A percentile compares a stretch with the other conserved stretches of the same genome.
Conservation (phyloP, 805 yeast genomes). For the Metschnikowia borealis region DNA sequence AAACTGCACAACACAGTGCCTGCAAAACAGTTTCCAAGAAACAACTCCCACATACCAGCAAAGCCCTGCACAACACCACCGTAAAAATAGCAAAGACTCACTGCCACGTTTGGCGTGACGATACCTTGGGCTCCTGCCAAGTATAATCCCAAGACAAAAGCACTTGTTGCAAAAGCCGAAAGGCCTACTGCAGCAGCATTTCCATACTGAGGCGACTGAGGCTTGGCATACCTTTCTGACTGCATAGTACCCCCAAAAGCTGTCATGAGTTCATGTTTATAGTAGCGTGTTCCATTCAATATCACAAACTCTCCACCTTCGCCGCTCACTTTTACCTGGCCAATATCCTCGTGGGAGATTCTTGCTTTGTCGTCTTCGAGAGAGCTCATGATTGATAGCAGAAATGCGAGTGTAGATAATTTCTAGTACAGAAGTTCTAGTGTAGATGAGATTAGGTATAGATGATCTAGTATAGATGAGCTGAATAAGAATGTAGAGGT, state of each 20-base stretch:
- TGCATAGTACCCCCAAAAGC: slow-evolving; percentile 62
- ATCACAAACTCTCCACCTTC: slow-evolving; percentile 40
- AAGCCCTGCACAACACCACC: slow-evolving; percentile 49
- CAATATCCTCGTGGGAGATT: neutral
- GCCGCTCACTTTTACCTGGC: slow-evolving; percentile 16
- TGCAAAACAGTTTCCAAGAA: slow-evolving; percentile 54
- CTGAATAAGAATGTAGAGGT: no score
- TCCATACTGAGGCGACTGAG: slow-evolving; percentile 33
- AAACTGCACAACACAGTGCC: slow-evolving; percentile 49
- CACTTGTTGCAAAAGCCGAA: slow-evolving; percentile 44
- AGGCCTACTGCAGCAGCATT: slow-evolving; percentile 56
- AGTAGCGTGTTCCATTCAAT: slow-evolving; percentile 41
- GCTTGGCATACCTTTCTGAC: slow-evolving; percentile 43
- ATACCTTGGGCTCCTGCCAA: slow-evolving; percentile 47
- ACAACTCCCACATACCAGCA: slow-evolving; percentile 50
- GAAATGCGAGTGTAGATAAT: neutral
- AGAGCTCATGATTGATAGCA: slow-evolving; percentile 1
- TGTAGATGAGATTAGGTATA: no score
- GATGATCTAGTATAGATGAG: no score
- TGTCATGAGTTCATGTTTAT: slow-evolving; percentile 51
- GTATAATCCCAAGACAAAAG: slow-evolving; percentile 46
- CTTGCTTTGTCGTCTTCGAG: neutral
- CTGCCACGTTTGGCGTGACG: slow-evolving; percentile 36
- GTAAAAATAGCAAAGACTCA: slow-evolving; percentile 45
- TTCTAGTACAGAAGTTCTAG: no score